Base-by-base conservation (phyloP, 371 early-diverging fungal species). In the Dinochytrium kinnereticum region DNA sequence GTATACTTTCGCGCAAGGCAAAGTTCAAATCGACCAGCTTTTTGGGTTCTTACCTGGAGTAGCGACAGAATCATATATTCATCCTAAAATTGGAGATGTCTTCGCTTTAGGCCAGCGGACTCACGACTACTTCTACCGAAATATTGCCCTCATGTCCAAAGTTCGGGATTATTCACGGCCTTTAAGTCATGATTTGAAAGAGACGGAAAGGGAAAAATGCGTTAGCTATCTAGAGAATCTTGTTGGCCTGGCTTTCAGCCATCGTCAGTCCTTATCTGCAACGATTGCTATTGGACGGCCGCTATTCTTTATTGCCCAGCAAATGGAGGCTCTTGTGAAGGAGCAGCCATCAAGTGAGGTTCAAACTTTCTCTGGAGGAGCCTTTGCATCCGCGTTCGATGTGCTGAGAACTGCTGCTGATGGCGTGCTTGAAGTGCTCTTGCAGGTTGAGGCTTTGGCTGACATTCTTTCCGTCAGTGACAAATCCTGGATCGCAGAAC, bases 191-290 rank as follows among this genome's bases (percentile, higher is more conserved):
- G 95, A 94, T 76, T 76, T 94, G n/a, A 86, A 93, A 0, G 81
- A 88, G 51, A 83, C 85, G 21, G 94, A 94, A 80, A 89, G 91
- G 0, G 90, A 91, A 57, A 90, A 90, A 70, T 81, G 87, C 39
- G 78, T 91, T 69, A 90, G 91, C 69, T 92, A 88, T 64, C 84
- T 92, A 1, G 93, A 94, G 69, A 87, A 92, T 75, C 77, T 94
- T 70, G 86, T 93, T 59, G 83, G 86, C 64, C 67, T 92, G 17
- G 79, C 88, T 0, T 83, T 86, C 65, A 86, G 88, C 74, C 89
- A 93, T 67, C 85, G 95, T 1, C n/a, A 24, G 13, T 31, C 26
- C 3, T 44, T 81, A 10, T 28, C 77, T 17, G 39, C 1, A 28
- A 36, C 68, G 37, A 55, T 34, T 3, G 34, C n/a, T 36, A 7